Conservation (phyloP, 306 rosid genomes). For the Luffa aegyptiaca region DNA sequence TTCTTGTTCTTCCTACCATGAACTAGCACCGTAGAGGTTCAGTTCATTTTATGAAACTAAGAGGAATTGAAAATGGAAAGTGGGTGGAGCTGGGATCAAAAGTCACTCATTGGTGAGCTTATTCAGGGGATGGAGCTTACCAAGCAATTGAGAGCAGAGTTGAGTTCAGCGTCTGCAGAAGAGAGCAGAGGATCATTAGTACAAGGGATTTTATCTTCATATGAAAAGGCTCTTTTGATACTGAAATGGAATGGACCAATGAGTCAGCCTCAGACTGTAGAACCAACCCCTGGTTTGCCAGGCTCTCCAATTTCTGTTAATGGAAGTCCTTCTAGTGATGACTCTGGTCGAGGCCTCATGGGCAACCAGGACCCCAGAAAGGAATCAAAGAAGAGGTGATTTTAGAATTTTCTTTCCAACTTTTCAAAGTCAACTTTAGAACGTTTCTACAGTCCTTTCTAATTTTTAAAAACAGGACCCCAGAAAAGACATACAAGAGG, state of each 20-base stretch:
- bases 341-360: slow-evolving; percentile 22
- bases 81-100: slow-evolving; percentile 39
- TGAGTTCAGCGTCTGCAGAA: slow-evolving; percentile 24
- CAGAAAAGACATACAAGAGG: background rate
- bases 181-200: slow-evolving; percentile 33
- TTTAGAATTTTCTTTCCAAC: background rate
- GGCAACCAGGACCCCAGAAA: slow-evolving; percentile 22
- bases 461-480: background rate
- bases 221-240: slow-evolving; percentile 56
- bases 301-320: slow-evolving; percentile 44
- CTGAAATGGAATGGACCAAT: slow-evolving; percentile 36
- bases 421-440: background rate
- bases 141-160: slow-evolving; percentile 41
- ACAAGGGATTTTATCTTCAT: slow-evolving; percentile 52
- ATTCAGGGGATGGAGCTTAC: slow-evolving; percentile 64
- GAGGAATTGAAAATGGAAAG: slow-evolving; percentile 34
- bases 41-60: background rate
- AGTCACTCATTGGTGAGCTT: slow-evolving; percentile 41
- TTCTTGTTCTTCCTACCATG: background rate
- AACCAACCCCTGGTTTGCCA: slow-evolving; percentile 12
- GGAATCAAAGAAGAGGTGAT: slow-evolving; percentile 64
- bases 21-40: background rate
- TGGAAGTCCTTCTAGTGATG: slow-evolving; percentile 45
- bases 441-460: background rate
- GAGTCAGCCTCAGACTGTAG: background rate